These are phyloP conservation scores for Cymbopogon citratus DNA, from an alignment of 176 grass and related monocot species.

Conservation along the genomic window DNA sequence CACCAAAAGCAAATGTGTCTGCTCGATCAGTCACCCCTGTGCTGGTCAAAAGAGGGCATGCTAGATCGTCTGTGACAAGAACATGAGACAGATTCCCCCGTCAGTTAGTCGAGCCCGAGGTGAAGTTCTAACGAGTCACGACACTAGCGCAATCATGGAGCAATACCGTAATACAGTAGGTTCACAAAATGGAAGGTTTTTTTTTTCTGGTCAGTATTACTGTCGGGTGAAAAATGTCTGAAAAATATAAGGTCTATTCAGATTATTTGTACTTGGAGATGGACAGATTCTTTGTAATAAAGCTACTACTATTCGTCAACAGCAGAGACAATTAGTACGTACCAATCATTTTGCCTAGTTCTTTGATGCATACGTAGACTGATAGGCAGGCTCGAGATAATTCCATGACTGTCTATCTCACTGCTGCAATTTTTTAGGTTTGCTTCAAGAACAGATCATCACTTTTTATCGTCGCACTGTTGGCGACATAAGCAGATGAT, in stretches of 20 bases:
- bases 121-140: neutral
- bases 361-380: neutral
- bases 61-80: constrained; percentile 26
- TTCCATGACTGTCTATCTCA: constrained; percentile 26
- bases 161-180: neutral
- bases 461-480: constrained; percentile 12
- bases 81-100: constrained; percentile 20
- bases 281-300: neutral
- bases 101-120: neutral
- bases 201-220: constrained; percentile 1
- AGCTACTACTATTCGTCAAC: neutral
- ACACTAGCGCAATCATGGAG: constrained; percentile 26
- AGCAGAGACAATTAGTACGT: neutral
- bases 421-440: constrained; percentile 1
- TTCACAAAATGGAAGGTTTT: neutral
- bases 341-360: neutral
- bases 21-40: neutral
- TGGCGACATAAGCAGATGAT: neutral
- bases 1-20: constrained; percentile 3
- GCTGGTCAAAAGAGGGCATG: constrained; percentile 13
- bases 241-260: neutral
- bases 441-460: neutral
- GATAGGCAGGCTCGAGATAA: neutral
- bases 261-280: neutral
- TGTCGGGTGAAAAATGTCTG: neutral